phyloP scores from a whole-genome alignment of 768 basidiomycete species.

The Trichaptum fuscoviolaceum region DNA sequence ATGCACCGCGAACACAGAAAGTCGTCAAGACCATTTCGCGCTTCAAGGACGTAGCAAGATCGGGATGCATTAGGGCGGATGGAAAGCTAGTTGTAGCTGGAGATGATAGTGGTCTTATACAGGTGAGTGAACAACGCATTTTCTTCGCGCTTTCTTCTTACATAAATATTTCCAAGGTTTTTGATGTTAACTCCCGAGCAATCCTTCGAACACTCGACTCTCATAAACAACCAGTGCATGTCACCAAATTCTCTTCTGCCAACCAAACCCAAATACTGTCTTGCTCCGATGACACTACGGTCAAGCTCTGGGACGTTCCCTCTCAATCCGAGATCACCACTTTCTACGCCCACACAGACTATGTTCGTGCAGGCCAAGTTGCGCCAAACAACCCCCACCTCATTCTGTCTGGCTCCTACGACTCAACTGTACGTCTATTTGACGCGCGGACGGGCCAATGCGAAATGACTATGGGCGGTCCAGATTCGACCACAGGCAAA shows the following conservation, averaged over 20 bases:
- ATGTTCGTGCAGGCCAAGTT: constrained; percentile 90
- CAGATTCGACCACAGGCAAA: constrained; percentile 21
- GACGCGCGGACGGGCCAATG: constrained; percentile 80
- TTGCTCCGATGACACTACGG: constrained; percentile 94
- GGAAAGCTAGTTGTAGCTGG: constrained; percentile 95
- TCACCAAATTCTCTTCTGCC: constrained; percentile 83
- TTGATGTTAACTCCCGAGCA: constrained; percentile 90
- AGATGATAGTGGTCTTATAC: constrained; percentile 88
- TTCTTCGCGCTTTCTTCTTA: background rate
- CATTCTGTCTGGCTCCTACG: constrained; percentile 91
- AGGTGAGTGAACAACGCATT: constrained; percentile 33
- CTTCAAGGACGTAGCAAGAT: constrained; percentile 93
- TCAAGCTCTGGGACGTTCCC: constrained; percentile 92
- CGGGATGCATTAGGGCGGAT: constrained; percentile 83
- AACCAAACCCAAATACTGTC: constrained; percentile 83
- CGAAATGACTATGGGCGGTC: constrained; percentile 73
- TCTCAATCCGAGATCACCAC: constrained; percentile 76
- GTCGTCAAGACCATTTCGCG: constrained; percentile 93
- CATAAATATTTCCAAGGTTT: constrained; percentile 49
- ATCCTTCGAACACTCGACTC: constrained; percentile 88
- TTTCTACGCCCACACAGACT: constrained; percentile 87
- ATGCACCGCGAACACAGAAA: constrained; percentile 94
- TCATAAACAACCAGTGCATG: constrained; percentile 96
- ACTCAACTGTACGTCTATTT: constrained; percentile 83
- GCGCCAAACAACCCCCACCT: constrained; percentile 78